phyloP scores from a whole-genome alignment of 208 protist species.

The Tritrichomonas musculus region DNA sequence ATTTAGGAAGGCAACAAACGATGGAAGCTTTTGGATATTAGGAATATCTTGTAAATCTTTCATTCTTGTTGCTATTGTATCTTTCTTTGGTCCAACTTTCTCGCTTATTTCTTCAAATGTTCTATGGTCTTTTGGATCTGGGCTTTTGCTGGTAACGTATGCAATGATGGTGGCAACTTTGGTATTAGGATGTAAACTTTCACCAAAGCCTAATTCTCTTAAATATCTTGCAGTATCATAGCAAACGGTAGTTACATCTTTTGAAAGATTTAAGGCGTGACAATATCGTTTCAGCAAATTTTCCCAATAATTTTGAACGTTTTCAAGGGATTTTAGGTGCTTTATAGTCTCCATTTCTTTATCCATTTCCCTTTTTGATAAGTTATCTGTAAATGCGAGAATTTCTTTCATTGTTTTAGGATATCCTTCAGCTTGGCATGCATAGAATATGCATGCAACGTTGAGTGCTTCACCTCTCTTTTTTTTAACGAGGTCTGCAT shows the following conservation, averaged over 20 bases:
- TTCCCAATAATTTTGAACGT: background rate
- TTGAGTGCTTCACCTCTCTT: background rate
- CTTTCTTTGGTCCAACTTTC: too few relatives aligned
- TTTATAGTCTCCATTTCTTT: background rate
- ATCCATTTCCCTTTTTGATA: background rate
- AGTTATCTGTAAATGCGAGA: background rate
- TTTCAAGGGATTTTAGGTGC: background rate
- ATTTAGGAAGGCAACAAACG: too few relatives aligned
- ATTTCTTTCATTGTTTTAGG: background rate
- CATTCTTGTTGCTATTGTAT: too few relatives aligned
- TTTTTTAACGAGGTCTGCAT: background rate
- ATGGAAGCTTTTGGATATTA: too few relatives aligned
- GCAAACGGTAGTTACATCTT: background rate
- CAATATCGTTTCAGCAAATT: too few relatives aligned
- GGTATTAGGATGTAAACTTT: background rate
- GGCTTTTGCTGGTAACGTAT: background rate
- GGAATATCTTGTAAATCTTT: too few relatives aligned
- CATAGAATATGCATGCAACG: background rate
- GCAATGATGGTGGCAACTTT: background rate
- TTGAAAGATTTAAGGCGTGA: background rate
- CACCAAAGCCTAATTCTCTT: background rate
- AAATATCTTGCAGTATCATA: background rate
- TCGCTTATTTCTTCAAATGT: too few relatives aligned
- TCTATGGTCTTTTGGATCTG: too few relatives aligned
- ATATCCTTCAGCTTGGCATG: background rate